A percentile compares a stretch with the other conserved stretches of the same genome.
phyloP scores from a whole-genome alignment of 2,329 filamentous ascomycete species.

The Colletotrichum paranaense region DNA sequence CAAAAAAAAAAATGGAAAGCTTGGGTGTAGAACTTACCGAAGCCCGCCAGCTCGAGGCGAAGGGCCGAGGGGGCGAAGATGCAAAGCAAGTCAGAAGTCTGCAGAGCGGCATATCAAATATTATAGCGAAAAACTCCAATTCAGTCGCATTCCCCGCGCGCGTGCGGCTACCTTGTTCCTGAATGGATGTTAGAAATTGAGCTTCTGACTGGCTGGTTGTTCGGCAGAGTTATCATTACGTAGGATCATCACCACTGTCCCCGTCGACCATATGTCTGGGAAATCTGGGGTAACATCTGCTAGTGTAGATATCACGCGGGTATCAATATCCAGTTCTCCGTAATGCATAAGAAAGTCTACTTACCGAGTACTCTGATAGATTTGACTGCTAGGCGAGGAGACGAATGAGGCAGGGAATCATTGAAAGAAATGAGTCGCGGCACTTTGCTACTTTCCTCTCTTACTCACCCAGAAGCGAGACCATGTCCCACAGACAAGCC shows the following conservation, averaged over 20 bases:
- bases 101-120: not conserved
- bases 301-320: not conserved
- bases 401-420: too few species aligned
- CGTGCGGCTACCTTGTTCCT: not conserved
- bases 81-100: not conserved
- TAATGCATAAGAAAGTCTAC: too few species aligned
- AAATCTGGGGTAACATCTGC: not conserved
- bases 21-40: not conserved
- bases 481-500: too few species aligned
- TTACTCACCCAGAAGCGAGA: too few species aligned
- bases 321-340: not conserved
- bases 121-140: not conserved
- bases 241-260: not conserved
- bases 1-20: not conserved
- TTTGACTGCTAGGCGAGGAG: too few species aligned
- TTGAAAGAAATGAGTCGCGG: too few species aligned
- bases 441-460: too few species aligned
- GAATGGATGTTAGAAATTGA: not conserved
- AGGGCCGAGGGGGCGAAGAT: not conserved
- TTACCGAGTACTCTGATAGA: too few species aligned
- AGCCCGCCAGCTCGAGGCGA: not conserved
- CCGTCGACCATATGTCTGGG: not conserved
- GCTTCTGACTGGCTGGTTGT: not conserved
- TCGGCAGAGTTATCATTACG: not conserved
- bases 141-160: not conserved